Conservation (phyloP, 306 rosid genomes). For the Lathyrus oleraceus region DNA sequence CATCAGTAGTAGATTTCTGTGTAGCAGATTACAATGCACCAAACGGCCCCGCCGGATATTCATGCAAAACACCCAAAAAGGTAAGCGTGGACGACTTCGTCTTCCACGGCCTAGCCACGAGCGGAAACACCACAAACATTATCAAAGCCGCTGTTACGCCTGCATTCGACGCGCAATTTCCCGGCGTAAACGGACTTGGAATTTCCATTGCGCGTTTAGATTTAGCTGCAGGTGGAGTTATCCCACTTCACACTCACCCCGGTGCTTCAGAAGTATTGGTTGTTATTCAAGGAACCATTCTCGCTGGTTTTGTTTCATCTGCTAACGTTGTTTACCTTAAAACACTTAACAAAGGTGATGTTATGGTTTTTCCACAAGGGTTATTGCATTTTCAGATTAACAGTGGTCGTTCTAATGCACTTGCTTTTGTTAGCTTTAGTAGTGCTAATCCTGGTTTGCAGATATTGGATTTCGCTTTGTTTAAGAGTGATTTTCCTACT, state of each 20-base stretch:
- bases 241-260: conserved; percentile 86
- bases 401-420: conserved; percentile 22
- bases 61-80: conserved; percentile 57
- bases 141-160: conserved; percentile 70
- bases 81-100: conserved; percentile 64
- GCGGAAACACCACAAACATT: conserved; percentile 76
- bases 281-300: conserved; percentile 51
- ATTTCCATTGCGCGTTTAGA: conserved; percentile 65
- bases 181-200: conserved; percentile 78
- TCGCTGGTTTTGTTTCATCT: conserved; percentile 67
- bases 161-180: conserved; percentile 64
- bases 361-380: conserved; percentile 83
- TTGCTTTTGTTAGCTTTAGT: conserved; percentile 56
- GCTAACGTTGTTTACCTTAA: conserved; percentile 59
- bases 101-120: conserved; percentile 48
- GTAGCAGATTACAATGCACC: conserved; percentile 65
- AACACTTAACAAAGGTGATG: conserved; percentile 63
- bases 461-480: conserved; percentile 67
- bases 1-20: conserved; percentile 76
- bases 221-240: conserved; percentile 57
- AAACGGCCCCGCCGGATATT: conserved; percentile 63
- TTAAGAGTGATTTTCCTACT: conserved; percentile 66
- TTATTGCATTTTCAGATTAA: conserved; percentile 75
- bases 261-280: conserved; percentile 58
- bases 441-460: conserved; percentile 80